Percentiles rank a stretch among this genome's conserved stretches.
Conservation (phyloP, 306 rosid species). For the Castanea mollissima region DNA sequence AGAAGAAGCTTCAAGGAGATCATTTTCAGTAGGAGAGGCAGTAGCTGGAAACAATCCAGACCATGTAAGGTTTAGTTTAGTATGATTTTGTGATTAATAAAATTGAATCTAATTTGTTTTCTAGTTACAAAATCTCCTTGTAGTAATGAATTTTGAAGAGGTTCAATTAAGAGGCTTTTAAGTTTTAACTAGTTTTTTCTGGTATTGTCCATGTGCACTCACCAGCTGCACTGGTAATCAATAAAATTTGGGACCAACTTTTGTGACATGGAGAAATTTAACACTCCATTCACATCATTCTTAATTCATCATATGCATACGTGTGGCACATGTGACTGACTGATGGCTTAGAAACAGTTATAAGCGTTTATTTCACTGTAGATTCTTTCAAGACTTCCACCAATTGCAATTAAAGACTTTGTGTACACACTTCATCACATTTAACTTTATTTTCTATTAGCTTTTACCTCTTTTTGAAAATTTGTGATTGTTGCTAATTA, state of each 20-base stretch:
- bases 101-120: neutral
- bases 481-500: neutral
- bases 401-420: neutral
- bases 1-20: slow-evolving; percentile 53
- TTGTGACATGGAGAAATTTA: neutral
- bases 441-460: neutral
- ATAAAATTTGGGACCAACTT: neutral
- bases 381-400: neutral
- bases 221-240: neutral
- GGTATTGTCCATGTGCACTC: neutral
- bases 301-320: neutral
- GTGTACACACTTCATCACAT: too few relatives aligned
- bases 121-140: neutral
- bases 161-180: neutral
- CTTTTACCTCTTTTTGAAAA: neutral
- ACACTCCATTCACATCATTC: neutral
- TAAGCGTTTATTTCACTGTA: neutral
- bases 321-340: neutral
- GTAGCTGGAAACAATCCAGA: slow-evolving; percentile 26
- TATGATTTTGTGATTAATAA: neutral
- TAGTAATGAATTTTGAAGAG: neutral
- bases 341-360: neutral
- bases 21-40: slow-evolving; percentile 36
- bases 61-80: slow-evolving; percentile 11
- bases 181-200: neutral